Evolutionary conservation across 805 yeast genomes (phyloP).

Genomic region (Yamadazyma sp.): DNA sequence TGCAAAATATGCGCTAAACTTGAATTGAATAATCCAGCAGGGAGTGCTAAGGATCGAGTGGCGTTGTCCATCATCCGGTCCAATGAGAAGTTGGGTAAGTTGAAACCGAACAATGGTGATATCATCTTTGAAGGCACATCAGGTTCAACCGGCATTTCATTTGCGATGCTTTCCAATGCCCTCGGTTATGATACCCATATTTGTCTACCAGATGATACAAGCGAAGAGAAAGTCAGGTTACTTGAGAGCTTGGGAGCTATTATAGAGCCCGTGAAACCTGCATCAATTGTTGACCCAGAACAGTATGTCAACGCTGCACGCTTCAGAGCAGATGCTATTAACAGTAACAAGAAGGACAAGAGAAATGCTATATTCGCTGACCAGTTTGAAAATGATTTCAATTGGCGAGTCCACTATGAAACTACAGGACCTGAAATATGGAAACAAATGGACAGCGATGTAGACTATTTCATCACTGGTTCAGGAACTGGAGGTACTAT

Average conservation of each 20-base stretch:
- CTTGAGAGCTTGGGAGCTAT: constrained; percentile 76
- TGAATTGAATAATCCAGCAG: constrained; percentile 88
- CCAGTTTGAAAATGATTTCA: constrained; percentile 90
- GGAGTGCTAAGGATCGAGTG: constrained; percentile 93
- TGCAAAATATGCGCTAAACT: constrained; percentile 84
- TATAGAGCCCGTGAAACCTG: constrained; percentile 86
- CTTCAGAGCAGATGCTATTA: constrained; percentile 55
- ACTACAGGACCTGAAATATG: constrained; percentile 95
- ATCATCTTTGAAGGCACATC: constrained; percentile 91
- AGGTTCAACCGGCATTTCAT: constrained; percentile 94
- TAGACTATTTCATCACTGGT: constrained; percentile 84
- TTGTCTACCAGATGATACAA: constrained; percentile 93
- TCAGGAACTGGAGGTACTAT: constrained; percentile 98
- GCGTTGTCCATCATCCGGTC: constrained; percentile 79
- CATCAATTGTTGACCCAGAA: constrained; percentile 88
- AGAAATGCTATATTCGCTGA: constrained; percentile 82
- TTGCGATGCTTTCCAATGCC: constrained; percentile 87
- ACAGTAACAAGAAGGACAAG: constrained; percentile 34
- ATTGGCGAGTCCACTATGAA: constrained; percentile 80
- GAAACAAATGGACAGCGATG: constrained; percentile 58
- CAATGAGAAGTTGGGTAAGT: constrained; percentile 58
- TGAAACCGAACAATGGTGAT: constrained; percentile 63
- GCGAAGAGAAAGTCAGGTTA: constrained; percentile 74
- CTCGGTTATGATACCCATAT: constrained; percentile 89
- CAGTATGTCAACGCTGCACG: constrained; percentile 92